These are phyloP conservation scores for Hymenoscyphus infarciens DNA, from an alignment of 2,329 filamentous ascomycete genomes.

Conservation along the genomic window DNA sequence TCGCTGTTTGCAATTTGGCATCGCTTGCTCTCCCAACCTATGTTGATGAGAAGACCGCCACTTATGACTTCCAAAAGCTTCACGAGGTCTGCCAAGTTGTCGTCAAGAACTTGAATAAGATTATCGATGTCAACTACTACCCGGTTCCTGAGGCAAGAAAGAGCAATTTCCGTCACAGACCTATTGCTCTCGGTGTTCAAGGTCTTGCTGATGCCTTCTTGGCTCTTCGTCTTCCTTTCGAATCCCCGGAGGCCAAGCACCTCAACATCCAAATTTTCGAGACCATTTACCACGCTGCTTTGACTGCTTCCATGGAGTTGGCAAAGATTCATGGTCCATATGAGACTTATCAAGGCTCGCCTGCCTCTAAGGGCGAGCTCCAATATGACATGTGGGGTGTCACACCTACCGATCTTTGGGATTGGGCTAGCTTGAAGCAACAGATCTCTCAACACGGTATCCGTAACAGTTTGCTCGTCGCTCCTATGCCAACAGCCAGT, in stretches of 20 bases:
- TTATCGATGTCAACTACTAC: slow-evolving; percentile 98
- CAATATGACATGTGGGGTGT: slow-evolving; percentile 99
- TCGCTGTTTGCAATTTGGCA: slow-evolving; percentile 96
- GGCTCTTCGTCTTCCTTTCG: slow-evolving; percentile 92
- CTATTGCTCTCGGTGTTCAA: slow-evolving; percentile 94
- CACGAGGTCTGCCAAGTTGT: slow-evolving; percentile 93
- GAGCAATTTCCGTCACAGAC: slow-evolving; percentile 96
- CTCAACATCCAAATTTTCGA: slow-evolving; percentile 99
- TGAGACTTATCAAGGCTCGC: slow-evolving; percentile 86
- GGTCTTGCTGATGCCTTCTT: slow-evolving; percentile 98
- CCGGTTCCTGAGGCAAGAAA: slow-evolving; percentile 90
- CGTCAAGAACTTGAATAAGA: slow-evolving; percentile 93
- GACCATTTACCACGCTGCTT: slow-evolving; percentile 95
- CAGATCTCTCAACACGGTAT: slow-evolving; percentile 91
- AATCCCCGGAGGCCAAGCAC: slow-evolving; percentile 88
- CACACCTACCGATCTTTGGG: slow-evolving; percentile 91
- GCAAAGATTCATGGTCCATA: slow-evolving; percentile 83
- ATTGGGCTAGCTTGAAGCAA: slow-evolving; percentile 85
- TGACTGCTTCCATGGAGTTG: slow-evolving; percentile 84
- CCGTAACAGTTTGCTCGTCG: slow-evolving; percentile 91
- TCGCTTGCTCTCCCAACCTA: slow-evolving; percentile 89
- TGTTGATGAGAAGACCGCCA: slow-evolving; percentile 79
- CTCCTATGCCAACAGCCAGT: slow-evolving; percentile 96
- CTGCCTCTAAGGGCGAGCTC: slow-evolving; percentile 89
- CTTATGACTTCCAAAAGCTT: slow-evolving; percentile 94